These are phyloP conservation scores for Ascodesmis nigricans DNA, from an alignment of 495 filamentous ascomycete species.

Conservation along the genomic window DNA sequence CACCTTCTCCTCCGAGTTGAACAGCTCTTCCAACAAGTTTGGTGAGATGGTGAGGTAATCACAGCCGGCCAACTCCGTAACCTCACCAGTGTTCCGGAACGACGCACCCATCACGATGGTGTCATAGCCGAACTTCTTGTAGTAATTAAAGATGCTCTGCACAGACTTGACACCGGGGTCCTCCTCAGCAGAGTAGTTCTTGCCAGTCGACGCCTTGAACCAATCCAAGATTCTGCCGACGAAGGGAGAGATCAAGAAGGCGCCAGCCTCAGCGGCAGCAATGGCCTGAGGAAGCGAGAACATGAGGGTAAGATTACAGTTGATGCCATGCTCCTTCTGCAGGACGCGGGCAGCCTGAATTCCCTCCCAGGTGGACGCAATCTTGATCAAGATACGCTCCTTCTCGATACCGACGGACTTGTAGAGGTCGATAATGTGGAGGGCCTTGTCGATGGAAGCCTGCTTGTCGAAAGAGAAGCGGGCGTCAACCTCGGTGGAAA, in stretches of 20 bases:
- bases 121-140: conserved; percentile 98
- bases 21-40: conserved; percentile 79
- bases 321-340: conserved; percentile 79
- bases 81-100: conserved; percentile 87
- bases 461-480: conserved; percentile 88
- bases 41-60: conserved; percentile 98
- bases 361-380: conserved; percentile 84
- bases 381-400: conserved; percentile 78
- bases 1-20: conserved; percentile 53
- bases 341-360: conserved; percentile 93
- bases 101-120: conserved; percentile 95
- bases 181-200: conserved; percentile 65
- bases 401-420: conserved; percentile 74
- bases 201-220: conserved; percentile 93
- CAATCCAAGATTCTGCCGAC: conserved; percentile 98
- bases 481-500: conserved; percentile 96
- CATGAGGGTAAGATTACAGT: conserved; percentile 98
- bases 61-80: conserved; percentile 92
- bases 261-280: conserved; percentile 85
- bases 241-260: conserved; percentile 98
- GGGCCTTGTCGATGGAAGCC: conserved; percentile 81
- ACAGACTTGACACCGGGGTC: conserved; percentile 96
- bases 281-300: conserved; percentile 94
- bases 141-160: conserved; percentile 97
- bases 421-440: conserved; percentile 97